phyloP scores from a whole-genome alignment of 1,139 yeast genomes.

The Yamadazyma diospyri region DNA sequence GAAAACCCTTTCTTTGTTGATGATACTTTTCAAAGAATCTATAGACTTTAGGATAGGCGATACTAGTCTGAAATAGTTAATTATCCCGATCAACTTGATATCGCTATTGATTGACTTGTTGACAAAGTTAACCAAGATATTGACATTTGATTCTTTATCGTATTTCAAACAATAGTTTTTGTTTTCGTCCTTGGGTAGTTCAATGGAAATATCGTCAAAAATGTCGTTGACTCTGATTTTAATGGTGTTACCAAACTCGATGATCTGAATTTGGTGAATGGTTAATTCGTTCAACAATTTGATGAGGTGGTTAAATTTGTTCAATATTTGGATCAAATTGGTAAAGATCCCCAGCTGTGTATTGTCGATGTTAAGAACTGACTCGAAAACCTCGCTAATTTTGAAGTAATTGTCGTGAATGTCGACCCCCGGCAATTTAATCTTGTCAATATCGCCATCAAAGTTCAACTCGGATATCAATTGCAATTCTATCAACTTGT shows the following conservation, averaged over 20 bases:
- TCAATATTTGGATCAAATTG: constrained; percentile 27
- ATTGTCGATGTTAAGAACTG: constrained; percentile 18
- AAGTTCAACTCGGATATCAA: constrained; percentile 14
- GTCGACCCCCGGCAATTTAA: constrained; percentile 27
- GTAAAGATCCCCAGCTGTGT: constrained; percentile 16
- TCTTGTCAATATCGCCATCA: constrained; percentile 13
- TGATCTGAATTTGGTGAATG: constrained; percentile 25
- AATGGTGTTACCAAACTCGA: constrained; percentile 28
- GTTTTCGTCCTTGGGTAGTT: constrained; percentile 10
- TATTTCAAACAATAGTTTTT: constrained; percentile 16
- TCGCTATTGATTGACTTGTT: constrained; percentile 21
- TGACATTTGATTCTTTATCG: constrained; percentile 13
- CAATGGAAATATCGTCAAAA: constrained; percentile 22
- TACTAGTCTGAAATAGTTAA: constrained; percentile 30
- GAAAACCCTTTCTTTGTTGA: constrained; percentile 10
- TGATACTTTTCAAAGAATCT: constrained; percentile 14
- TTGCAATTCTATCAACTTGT: constrained; percentile 11
- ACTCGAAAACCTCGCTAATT: constrained; percentile 25
- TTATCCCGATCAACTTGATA: constrained; percentile 26
- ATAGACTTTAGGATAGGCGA: constrained; percentile 29
- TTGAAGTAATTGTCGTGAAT: constrained; percentile 24
- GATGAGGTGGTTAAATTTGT: constrained; percentile 31
- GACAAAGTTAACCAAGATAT: constrained; percentile 23
- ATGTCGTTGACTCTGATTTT: constrained; percentile 28
- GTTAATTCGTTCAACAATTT: constrained; percentile 33